These are phyloP conservation scores for Suillus weaverae DNA, from an alignment of 768 basidiomycete species.

Conservation along the genomic window DNA sequence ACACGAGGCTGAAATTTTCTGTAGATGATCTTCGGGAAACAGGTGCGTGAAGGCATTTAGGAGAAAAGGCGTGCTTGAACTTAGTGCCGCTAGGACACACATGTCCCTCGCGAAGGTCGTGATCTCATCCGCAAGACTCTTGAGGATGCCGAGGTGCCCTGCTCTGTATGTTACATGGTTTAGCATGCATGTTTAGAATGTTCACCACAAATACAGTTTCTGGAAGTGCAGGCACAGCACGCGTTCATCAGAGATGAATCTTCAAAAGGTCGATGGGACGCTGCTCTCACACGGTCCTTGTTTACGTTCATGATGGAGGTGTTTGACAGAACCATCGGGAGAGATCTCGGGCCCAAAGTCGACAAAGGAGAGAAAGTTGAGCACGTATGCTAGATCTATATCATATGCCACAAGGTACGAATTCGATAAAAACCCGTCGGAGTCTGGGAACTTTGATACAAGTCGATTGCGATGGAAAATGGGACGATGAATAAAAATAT, in stretches of 20 bases:
- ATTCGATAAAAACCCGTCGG: not conserved
- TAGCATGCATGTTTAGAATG: constrained; percentile 1
- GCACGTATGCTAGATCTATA: constrained; percentile 61
- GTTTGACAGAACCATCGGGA: constrained; percentile 83
- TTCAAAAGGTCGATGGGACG: constrained; percentile 95
- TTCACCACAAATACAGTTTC: constrained; percentile 52
- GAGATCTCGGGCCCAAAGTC: constrained; percentile 76
- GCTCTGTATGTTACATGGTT: constrained; percentile 54
- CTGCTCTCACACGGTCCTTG: constrained; percentile 77
- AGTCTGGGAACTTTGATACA: not conserved
- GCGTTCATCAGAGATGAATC: constrained; percentile 93
- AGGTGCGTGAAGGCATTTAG: constrained; percentile 44
- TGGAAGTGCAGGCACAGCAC: constrained; percentile 97
- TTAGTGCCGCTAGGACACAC: constrained; percentile 68
- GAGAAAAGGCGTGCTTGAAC: not conserved
- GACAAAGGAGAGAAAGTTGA: constrained; percentile 51
- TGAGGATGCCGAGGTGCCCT: constrained; percentile 74
- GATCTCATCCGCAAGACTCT: constrained; percentile 81
- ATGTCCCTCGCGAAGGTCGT: constrained; percentile 85
- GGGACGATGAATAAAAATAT: not conserved
- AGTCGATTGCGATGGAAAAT: too few relatives aligned
- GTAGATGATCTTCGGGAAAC: constrained; percentile 95
- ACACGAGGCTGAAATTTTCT: not conserved
- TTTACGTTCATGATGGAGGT: constrained; percentile 91
- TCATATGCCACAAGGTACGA: not conserved